These are phyloP conservation scores for Choricystis sp. DNA, from an alignment of 139 green algal genomes.

Conservation along the genomic window DNA sequence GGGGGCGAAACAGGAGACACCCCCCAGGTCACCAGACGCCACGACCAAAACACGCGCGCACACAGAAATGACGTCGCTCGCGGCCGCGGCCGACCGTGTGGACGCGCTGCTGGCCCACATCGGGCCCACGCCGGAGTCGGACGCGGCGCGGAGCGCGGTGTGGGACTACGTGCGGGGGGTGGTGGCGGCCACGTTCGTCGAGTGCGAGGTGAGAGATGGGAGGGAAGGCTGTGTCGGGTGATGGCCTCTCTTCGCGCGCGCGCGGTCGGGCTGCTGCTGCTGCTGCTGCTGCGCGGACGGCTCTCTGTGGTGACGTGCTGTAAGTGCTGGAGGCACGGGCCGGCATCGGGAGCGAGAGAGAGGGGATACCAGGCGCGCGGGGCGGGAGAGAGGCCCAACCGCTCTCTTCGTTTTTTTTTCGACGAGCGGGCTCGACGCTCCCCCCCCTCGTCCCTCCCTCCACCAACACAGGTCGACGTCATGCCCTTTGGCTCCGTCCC, in stretches of 20 bases:
- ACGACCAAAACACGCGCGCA: not conserved
- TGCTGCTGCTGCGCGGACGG: too few relatives aligned
- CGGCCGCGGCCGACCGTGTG: not conserved
- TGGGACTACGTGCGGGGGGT: not conserved
- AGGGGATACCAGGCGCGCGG: too few relatives aligned
- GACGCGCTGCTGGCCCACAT: not conserved
- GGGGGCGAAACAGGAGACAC: not conserved
- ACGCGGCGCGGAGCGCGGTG: not conserved
- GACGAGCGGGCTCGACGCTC: not conserved
- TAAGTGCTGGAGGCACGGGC: too few relatives aligned
- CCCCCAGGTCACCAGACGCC: too few relatives aligned
- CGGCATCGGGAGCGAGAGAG: too few relatives aligned
- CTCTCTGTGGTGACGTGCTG: too few relatives aligned
- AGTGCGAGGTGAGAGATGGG: not conserved
- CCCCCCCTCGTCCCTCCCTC: not conserved
- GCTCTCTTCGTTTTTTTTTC: not conserved
- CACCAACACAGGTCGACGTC: conserved; percentile 44
- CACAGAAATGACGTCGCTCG: too few relatives aligned
- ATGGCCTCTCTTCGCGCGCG: too few relatives aligned
- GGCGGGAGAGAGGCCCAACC: too few relatives aligned
- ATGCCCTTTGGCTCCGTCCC: conserved; percentile 90
- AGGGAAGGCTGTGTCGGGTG: too few relatives aligned
- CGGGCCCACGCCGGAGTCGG: not conserved
- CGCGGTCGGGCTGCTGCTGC: too few relatives aligned
- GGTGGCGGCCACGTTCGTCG: not conserved